Evolutionary conservation across 768 basidiomycete species (phyloP), one percentile per base, ranked within the genome.

Genomic region (Macrolepiota dolichaula): DNA sequence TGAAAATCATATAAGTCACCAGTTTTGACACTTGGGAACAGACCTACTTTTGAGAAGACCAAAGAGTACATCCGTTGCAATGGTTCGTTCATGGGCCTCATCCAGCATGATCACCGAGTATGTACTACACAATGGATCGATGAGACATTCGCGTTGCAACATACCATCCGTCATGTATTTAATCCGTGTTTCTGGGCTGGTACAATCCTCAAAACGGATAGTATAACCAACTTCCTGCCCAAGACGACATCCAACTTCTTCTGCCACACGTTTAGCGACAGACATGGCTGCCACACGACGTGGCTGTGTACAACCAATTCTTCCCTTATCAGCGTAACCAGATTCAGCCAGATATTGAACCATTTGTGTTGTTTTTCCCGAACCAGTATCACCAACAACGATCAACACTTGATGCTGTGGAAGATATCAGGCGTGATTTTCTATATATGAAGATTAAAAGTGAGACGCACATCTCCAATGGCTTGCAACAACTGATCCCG

Each of bases 151-250:
- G 76, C 97, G 86, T 69, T 98, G 93, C 25, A 99, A 82, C 94
- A 99, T 98, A 78, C 97, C 97, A 70, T 98, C 97, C 69, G 97
- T 99, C 97, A 99, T 98, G 83, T 97, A 99, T 75, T 98, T 99
- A 83, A 99, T 99, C 70, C 91, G 88, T 2, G 97, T 98, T 76
- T 99, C 97, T 3, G 97, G 96, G 70, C 94, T 91, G 5, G 97
- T 98, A 74, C 96, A 95, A 74, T 99, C 97, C 77, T 99, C 97
- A 73, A 99, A 99, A 78, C 97, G 96, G 67, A 99, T 98, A 5
- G 92, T 92, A 72, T 99, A 99, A 6, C 97, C 97, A 63, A 99
- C 96, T 73, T 98, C 97, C 70, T 96, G 94, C 5, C 97, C 97
- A 9, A 99, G 78, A 15, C 97, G 86, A 76, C 96, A 98, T 11